These are phyloP conservation scores for Saccharomycopsis javanensis DNA, from an alignment of 805 yeast species.

Conservation along the genomic window DNA sequence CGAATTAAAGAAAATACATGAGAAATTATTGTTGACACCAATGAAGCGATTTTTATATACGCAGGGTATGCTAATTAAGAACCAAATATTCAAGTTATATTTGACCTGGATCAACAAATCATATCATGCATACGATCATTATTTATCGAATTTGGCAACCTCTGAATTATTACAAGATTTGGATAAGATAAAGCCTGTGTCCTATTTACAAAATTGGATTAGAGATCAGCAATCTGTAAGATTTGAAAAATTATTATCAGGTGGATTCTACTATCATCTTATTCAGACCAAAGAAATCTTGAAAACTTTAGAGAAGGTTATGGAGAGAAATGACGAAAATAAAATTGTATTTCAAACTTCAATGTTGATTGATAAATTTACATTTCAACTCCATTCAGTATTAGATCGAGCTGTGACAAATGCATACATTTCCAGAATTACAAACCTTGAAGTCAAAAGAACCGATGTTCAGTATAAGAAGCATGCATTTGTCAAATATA, in stretches of 20 bases:
- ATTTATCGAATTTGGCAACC: slow-evolving; percentile 13
- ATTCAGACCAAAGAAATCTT: slow-evolving; percentile 18
- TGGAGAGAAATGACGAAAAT: slow-evolving; percentile 15
- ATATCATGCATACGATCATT: slow-evolving; percentile 13
- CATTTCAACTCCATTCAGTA: slow-evolving; percentile 11
- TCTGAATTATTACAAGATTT: slow-evolving; percentile 14
- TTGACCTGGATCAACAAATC: slow-evolving; percentile 17
- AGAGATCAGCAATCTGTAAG: slow-evolving; percentile 11
- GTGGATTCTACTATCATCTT: slow-evolving; percentile 15
- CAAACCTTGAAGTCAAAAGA: slow-evolving; percentile 14
- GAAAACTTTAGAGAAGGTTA: slow-evolving; percentile 7
- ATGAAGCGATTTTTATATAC: slow-evolving; percentile 15
- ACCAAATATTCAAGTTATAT: slow-evolving; percentile 14
- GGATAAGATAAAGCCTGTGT: slow-evolving; percentile 10
- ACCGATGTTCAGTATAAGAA: slow-evolving; percentile 14
- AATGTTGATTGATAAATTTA: slow-evolving; percentile 12
- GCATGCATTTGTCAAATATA: slow-evolving; percentile 16
- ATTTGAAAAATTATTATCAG: slow-evolving; percentile 12
- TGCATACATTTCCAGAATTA: slow-evolving; percentile 13
- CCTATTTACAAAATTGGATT: slow-evolving; percentile 14
- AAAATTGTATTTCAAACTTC: slow-evolving; percentile 13
- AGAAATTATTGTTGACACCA: slow-evolving; percentile 13
- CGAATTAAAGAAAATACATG: slow-evolving; percentile 14
- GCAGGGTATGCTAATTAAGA: slow-evolving; percentile 15
- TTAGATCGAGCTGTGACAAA: slow-evolving; percentile 14